A percentile compares a stretch with the other conserved stretches of the same genome.
Conservation (phyloP, 2,329 filamentous ascomycete genomes). For the Trichoderma hamatum region DNA sequence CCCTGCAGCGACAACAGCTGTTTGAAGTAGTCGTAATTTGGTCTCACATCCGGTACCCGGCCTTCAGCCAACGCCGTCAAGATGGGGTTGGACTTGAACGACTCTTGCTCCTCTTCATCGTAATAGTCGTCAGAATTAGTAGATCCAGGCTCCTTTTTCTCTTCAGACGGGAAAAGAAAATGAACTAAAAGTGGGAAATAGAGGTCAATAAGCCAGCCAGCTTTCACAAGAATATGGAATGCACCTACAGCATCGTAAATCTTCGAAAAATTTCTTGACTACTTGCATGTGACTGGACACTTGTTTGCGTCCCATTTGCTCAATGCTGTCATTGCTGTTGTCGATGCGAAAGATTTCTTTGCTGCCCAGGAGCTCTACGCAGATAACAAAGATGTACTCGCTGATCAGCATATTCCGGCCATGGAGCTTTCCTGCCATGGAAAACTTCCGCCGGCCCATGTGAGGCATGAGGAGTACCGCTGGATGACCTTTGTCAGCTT, state of each 20-base stretch:
- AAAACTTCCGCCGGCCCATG: constrained; percentile 69
- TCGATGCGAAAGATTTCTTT: constrained; percentile 50
- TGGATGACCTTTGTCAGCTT: constrained; percentile 40
- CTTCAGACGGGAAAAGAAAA: constrained; percentile 61
- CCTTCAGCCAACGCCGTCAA: constrained; percentile 62
- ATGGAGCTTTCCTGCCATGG: constrained; percentile 64
- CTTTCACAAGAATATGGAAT: not conserved
- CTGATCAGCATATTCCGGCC: constrained; percentile 72
- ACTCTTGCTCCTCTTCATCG: constrained; percentile 50
- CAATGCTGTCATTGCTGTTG: constrained; percentile 49
- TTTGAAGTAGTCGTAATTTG: constrained; percentile 65
- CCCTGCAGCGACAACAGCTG: constrained; percentile 58
- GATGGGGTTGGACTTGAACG: constrained; percentile 68
- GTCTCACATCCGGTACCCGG: constrained; percentile 59
- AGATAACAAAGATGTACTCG: constrained; percentile 62
- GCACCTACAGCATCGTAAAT: constrained; percentile 64
- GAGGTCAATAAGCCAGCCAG: constrained; percentile 27
- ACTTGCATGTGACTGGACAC: constrained; percentile 74
- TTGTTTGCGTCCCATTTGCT: constrained; percentile 61
- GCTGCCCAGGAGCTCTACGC: constrained; percentile 44
- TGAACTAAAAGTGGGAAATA: constrained; percentile 55
- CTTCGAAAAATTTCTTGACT: constrained; percentile 66
- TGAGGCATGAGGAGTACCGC: constrained; percentile 66
- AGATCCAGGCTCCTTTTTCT: constrained; percentile 60
- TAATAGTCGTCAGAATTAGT: constrained; percentile 62